Evolutionary conservation across 2,329 filamentous ascomycete genomes (phyloP).

Genomic region (Allantophomopsis lycopodina): DNA sequence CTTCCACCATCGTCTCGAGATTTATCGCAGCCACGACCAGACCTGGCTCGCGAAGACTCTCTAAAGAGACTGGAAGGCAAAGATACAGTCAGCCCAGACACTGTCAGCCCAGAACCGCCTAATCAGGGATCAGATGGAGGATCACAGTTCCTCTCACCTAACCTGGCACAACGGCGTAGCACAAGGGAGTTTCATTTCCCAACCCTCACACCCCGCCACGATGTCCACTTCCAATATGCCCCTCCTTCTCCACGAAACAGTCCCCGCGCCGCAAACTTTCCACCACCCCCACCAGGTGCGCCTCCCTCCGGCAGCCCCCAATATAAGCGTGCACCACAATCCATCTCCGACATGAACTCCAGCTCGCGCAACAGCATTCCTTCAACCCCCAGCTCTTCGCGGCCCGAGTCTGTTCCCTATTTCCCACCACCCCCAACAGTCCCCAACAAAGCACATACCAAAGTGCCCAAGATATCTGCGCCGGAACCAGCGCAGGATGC

Average conservation of each 20-base stretch:
- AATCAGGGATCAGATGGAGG: too few relatives aligned
- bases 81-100: slow-evolving; percentile 23
- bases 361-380: too few relatives aligned
- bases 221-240: slow-evolving; percentile 43
- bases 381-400: not conserved
- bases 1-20: slow-evolving; percentile 7
- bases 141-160: slow-evolving; percentile 13
- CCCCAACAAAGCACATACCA: not conserved
- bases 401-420: not conserved
- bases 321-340: not conserved
- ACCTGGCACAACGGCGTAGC: slow-evolving; percentile 5
- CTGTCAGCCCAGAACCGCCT: slow-evolving; percentile 25
- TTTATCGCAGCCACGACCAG: not conserved
- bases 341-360: not conserved
- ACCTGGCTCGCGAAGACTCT: slow-evolving; percentile 26
- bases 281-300: slow-evolving; percentile 7
- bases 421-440: slow-evolving; percentile 3
- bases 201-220: slow-evolving; percentile 29
- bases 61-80: slow-evolving; percentile 33
- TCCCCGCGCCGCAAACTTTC: slow-evolving; percentile 13
- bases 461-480: not conserved
- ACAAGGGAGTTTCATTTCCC: slow-evolving; percentile 40
- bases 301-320: slow-evolving; percentile 1
- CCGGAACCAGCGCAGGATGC: slow-evolving; percentile 2
- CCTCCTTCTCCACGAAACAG: slow-evolving; percentile 29